These are phyloP conservation scores for Mucor ambiguus DNA, from an alignment of 371 early-diverging fungal species.

Conservation along the genomic window DNA sequence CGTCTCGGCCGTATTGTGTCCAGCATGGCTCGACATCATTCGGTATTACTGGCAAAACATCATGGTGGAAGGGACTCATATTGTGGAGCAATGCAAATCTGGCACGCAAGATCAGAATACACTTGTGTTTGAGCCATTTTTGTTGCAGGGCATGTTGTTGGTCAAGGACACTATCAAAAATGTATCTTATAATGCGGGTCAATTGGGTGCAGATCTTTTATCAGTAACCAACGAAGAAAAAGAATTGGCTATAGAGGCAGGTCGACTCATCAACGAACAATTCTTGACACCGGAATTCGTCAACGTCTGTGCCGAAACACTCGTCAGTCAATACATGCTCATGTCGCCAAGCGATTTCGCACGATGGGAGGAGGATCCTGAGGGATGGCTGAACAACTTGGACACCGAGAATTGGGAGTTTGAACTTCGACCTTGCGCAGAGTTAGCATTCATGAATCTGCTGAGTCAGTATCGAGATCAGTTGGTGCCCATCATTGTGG, in stretches of 20 bases:
- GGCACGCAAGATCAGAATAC: slow-evolving; percentile 4
- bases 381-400: slow-evolving; percentile 79
- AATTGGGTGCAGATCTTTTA: slow-evolving; percentile 33
- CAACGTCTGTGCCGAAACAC: slow-evolving; percentile 58
- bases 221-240: slow-evolving; percentile 55
- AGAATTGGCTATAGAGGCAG: slow-evolving; percentile 52
- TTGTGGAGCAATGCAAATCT: slow-evolving; percentile 24
- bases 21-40: slow-evolving; percentile 68
- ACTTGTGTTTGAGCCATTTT: slow-evolving; percentile 43
- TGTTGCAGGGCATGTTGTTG: slow-evolving; percentile 73
- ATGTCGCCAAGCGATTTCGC: slow-evolving; percentile 71
- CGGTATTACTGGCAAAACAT: slow-evolving; percentile 75
- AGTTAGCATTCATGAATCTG: slow-evolving; percentile 81
- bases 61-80: slow-evolving; percentile 27
- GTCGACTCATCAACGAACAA: slow-evolving; percentile 59
- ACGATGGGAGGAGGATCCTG: slow-evolving; percentile 87
- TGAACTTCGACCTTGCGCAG: slow-evolving; percentile 82
- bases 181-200: slow-evolving; percentile 45
- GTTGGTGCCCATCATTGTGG: slow-evolving; percentile 67
- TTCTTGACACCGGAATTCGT: slow-evolving; percentile 77
- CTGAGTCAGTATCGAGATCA: slow-evolving; percentile 65
- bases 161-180: slow-evolving; percentile 74
- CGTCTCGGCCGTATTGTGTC: slow-evolving; percentile 69
- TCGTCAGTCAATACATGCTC: slow-evolving; percentile 78
- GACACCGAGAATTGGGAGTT: slow-evolving; percentile 90